A percentile compares a stretch with the other conserved stretches of the same genome.
phyloP scores from a whole-genome alignment of 371 early-diverging fungal species.

The Umbelopsis sp. region DNA sequence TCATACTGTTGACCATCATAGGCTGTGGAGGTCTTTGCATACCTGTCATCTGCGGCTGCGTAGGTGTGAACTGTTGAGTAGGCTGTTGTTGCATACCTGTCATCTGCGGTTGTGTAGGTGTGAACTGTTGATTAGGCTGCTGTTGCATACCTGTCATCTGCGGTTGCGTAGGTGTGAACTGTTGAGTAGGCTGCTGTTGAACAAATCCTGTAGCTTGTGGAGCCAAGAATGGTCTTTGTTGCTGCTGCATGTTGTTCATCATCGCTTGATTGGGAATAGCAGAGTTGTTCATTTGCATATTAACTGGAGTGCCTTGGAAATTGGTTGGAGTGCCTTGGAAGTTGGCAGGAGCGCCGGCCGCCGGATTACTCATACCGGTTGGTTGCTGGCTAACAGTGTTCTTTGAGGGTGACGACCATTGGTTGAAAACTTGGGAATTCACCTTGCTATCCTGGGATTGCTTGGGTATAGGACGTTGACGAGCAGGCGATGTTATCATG shows the following conservation, averaged over 20 bases:
- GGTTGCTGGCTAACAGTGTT: slow-evolving; percentile 25
- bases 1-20: slow-evolving; percentile 26
- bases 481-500: slow-evolving; percentile 30
- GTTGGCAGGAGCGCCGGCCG: slow-evolving; percentile 15
- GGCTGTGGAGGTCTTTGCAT: slow-evolving; percentile 25
- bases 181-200: slow-evolving; percentile 20
- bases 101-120: slow-evolving; percentile 21
- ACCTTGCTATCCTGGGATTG: slow-evolving; percentile 41
- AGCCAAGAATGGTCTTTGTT: slow-evolving; percentile 29
- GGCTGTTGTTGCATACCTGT: slow-evolving; percentile 25
- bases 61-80: slow-evolving; percentile 11
- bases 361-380: slow-evolving; percentile 16
- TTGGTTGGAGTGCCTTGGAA: slow-evolving; percentile 18
- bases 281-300: slow-evolving; percentile 8
- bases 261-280: not conserved
- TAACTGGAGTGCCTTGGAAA: slow-evolving; percentile 18
- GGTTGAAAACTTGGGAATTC: slow-evolving; percentile 37
- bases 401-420: slow-evolving; percentile 32
- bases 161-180: slow-evolving; percentile 19
- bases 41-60: slow-evolving; percentile 24
- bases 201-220: not conserved
- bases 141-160: slow-evolving; percentile 26
- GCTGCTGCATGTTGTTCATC: slow-evolving; percentile 18
- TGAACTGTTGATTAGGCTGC: slow-evolving; percentile 18
- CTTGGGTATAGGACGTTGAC: slow-evolving; percentile 39